Base-by-base conservation (phyloP, 192 early-diverging fungal genomes). In the Mortierella claussenii region DNA sequence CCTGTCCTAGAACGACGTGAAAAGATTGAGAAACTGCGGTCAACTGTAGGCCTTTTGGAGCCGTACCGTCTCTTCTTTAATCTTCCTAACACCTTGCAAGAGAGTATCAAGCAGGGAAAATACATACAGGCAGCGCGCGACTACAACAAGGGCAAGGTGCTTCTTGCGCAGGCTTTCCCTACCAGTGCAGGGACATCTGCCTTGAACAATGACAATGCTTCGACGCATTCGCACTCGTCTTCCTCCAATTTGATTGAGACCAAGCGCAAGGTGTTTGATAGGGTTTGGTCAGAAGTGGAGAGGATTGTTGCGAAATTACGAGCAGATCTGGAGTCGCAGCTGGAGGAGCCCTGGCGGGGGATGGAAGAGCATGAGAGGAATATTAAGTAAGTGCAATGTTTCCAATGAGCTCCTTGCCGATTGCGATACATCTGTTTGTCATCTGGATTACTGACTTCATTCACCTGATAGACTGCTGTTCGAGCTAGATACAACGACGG, bases 21-120 rank as follows among this genome's bases (percentile, higher is more conserved):
- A 18, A 92, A 93, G 48, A 93, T 93, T 1, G 97, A 96, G 56
- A 94, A 94, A 81, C 89, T 99, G n/a, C 87, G 94, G 10, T 89
- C 87, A 10, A 95, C 97, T 4, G 87, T 99, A 11, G 88, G 83
- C 42, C 82, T 98, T n/a, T 83, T 99, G n/a, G 94, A 96, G 66
- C 87, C 94, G 45, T 99, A 96, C 87, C 92, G 94, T 66, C 95
- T 98, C 79, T 96, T 97, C 74, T 98, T 99, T 75, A 97, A 95
- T 67, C 74, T 99, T n/a, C 96, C 97, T 8, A 91, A 89, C 45
- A 93, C 87, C 34, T 81, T 99, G 20, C 87, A 89, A 47, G 94
- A 96, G 52, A 91, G 88, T 40, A 91, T 94, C 30, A 84, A 89
- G 59, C 91, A 94, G 88, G 94, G 87, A 52, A 93, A 94, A 69